Evolutionary conservation across 805 yeast species (phyloP).

Genomic region (Metschnikowia orientalis): DNA sequence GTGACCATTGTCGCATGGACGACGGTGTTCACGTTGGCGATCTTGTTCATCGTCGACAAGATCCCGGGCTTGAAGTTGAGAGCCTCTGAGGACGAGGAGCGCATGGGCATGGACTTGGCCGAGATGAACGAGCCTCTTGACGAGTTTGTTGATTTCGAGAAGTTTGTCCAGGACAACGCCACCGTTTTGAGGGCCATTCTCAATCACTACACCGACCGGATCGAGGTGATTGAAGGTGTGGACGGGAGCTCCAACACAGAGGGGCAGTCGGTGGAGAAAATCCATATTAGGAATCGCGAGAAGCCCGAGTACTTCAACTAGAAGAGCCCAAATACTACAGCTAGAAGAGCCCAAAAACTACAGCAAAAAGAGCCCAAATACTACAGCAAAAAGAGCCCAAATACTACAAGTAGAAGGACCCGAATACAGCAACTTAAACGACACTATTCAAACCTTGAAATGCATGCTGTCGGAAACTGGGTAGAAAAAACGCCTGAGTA

Average conservation of each 20-base stretch:
- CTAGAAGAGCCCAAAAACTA: too few species aligned
- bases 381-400: too few species aligned
- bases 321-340: neutral
- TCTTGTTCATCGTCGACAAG: constrained; percentile 45
- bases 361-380: too few species aligned
- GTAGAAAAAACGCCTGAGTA: too few species aligned
- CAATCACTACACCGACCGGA: constrained; percentile 11
- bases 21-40: constrained; percentile 35
- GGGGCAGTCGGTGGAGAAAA: constrained; percentile 6
- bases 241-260: constrained; percentile 13
- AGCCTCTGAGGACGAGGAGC: constrained; percentile 44
- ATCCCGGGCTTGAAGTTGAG: constrained; percentile 49
- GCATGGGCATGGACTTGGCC: constrained; percentile 46
- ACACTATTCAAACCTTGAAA: too few species aligned
- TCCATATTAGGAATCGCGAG: constrained; percentile 10
- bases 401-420: too few species aligned
- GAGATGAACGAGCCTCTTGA: constrained; percentile 50
- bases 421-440: too few species aligned
- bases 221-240: constrained; percentile 9
- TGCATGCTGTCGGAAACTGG: too few species aligned
- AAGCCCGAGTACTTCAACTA: constrained; percentile 6
- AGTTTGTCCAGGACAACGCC: constrained; percentile 22
- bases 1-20: constrained; percentile 43
- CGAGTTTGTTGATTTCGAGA: constrained; percentile 33
- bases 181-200: constrained; percentile 12